Evolutionary conservation across 2,329 filamentous ascomycete genomes (phyloP), one percentile per base, ranked within the genome.

Genomic region (Colletotrichum phormii): DNA sequence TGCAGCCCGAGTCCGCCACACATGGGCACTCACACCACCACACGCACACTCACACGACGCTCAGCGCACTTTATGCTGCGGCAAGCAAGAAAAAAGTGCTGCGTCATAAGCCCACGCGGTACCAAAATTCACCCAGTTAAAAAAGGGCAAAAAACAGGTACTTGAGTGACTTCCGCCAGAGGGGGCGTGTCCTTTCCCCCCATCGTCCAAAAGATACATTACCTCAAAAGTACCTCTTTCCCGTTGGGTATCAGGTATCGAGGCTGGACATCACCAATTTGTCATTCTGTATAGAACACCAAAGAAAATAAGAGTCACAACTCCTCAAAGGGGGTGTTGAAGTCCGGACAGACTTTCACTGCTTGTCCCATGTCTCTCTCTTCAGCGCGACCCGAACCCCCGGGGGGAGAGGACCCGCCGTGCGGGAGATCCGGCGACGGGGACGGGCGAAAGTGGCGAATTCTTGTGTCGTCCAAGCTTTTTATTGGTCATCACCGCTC

Each of bases 371-470:
- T 22, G 42, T 18, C 42, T 18, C 37, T 8, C 54, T 59, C 31
- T 59, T 59, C 55, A 35, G n/a, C 11, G 35, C 29, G 49, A 64
- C 61, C 60, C 46, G 61, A 64, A 53, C 11, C 12, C 61, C 61
- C 46, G 61, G 61, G 33, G 24, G 24, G 24, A 3, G 24, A 3
- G 24, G 24, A 31, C 29, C 61, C 46, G 31, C 29, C 54, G 29
- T 18, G 22, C 61, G 61, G 61, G 61, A 54, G 61, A 64, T 37
- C 61, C 61, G 46, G 53, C 22, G 61, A 24, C 29, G 24, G 46
- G 24, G 15, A 11, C 42, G 46, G 24, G 5, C 33, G 22, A 29
- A 29, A 33, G 61, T 54, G 61, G 31, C 61, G 61, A 64, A 37
- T 11, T 15, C 15, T 35, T 9, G 11, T 29, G 26, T 29, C 26